A percentile compares a stretch with the other conserved stretches of the same genome.
phyloP scores from a whole-genome alignment of 306 rosid species.

The Castanea sativa region DNA sequence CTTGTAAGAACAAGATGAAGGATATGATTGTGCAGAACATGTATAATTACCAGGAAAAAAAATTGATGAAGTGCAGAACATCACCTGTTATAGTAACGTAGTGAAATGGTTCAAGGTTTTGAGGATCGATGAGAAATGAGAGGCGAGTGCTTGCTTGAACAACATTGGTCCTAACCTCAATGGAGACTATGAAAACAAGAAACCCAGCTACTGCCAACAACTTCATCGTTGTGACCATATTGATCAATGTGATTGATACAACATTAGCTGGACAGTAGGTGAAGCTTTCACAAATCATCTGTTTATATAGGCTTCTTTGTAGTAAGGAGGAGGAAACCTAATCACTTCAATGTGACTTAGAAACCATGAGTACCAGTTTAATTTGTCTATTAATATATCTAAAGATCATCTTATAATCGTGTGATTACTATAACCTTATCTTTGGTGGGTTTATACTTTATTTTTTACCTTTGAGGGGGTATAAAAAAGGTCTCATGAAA shows the following conservation, averaged over 20 bases:
- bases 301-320: constrained; percentile 19
- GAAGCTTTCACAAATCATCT: constrained; percentile 9
- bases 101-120: constrained; percentile 32
- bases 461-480: not conserved
- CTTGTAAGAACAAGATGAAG: too few relatives aligned
- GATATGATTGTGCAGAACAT: too few relatives aligned
- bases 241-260: not conserved
- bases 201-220: constrained; percentile 35
- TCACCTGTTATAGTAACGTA: constrained; percentile 70
- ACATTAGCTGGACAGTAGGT: constrained; percentile 25
- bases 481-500: constrained; percentile 21
- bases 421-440: constrained; percentile 2
- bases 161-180: constrained; percentile 14
- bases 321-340: constrained; percentile 28
- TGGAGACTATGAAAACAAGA: constrained; percentile 28
- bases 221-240: constrained; percentile 31
- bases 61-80: not conserved
- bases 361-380: not conserved
- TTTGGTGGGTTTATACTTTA: not conserved
- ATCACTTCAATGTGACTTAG: not conserved
- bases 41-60: too few relatives aligned
- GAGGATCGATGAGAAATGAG: constrained; percentile 23
- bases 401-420: not conserved
- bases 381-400: not conserved
- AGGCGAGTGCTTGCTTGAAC: constrained; percentile 50